Percentiles rank a stretch among this genome's conserved stretches.
Evolutionary conservation across 306 rosid genomes (phyloP).

Genomic region (Glycine latifolia): DNA sequence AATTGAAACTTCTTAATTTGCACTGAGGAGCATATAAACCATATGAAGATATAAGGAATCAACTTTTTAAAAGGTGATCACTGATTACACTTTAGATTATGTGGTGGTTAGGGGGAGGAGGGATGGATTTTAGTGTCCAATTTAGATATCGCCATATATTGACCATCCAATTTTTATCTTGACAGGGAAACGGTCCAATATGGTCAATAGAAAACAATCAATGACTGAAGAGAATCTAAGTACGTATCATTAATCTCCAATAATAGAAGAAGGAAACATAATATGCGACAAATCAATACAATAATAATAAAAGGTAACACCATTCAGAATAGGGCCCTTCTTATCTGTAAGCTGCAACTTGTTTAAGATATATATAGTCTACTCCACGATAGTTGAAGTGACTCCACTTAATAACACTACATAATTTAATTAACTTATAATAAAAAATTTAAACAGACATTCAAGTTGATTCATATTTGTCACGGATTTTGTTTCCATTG

Average conservation of each 20-base stretch:
- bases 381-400: constrained; percentile 27
- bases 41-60: background rate
- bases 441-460: background rate
- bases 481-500: background rate
- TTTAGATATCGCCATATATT: constrained; percentile 3
- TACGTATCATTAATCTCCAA: constrained; percentile 43
- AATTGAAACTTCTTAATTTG: constrained; percentile 10
- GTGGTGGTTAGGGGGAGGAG: background rate
- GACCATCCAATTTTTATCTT: constrained; percentile 36
- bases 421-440: constrained; percentile 13
- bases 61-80: constrained; percentile 34
- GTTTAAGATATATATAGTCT: constrained; percentile 15
- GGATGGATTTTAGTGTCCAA: constrained; percentile 14
- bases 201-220: constrained; percentile 39
- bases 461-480: background rate
- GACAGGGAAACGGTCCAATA: constrained; percentile 26
- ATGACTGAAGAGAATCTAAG: constrained; percentile 34
- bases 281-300: constrained; percentile 30
- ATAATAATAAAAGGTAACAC: background rate
- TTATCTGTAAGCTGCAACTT: constrained; percentile 16
- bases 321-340: constrained; percentile 27
- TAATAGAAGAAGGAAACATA: constrained; percentile 27
- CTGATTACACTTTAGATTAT: constrained; percentile 19
- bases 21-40: constrained; percentile 1
- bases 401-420: constrained; percentile 20